A percentile compares a stretch with the other conserved stretches of the same genome.
Conservation (phyloP, 164 flowering plant species). For the Umbilicus rupestris region DNA sequence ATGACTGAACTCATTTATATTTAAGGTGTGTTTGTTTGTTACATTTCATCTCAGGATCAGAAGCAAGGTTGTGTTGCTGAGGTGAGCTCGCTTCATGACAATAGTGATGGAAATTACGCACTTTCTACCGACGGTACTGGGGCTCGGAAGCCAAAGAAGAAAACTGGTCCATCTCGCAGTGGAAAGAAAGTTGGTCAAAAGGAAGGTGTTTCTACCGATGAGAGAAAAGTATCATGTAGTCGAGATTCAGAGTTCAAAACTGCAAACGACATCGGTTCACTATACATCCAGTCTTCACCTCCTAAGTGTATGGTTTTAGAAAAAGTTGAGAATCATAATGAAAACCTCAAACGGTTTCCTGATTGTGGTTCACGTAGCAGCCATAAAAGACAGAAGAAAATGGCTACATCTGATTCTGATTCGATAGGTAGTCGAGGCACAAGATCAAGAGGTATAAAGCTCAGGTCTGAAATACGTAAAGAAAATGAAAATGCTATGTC, state of each 20-base stretch:
- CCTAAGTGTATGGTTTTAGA: conserved; percentile 33
- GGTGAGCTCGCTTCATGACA: conserved; percentile 25
- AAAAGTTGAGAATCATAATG: conserved; percentile 38
- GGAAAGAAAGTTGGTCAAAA: conserved; percentile 52
- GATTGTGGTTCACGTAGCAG: conserved; percentile 54
- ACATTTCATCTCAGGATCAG: conserved; percentile 31
- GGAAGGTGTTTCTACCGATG: conserved; percentile 82
- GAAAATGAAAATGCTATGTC: conserved; percentile 57
- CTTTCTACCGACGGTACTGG: conserved; percentile 40
- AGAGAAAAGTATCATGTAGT: conserved; percentile 54
- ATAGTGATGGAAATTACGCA: conserved; percentile 30
- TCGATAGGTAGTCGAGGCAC: conserved; percentile 43
- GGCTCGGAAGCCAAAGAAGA: conserved; percentile 30
- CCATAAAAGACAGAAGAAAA: conserved; percentile 70
- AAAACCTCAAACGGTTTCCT: conserved; percentile 72
- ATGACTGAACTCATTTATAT: neutral
- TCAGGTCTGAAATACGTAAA: conserved; percentile 41
- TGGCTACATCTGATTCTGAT: conserved; percentile 55
- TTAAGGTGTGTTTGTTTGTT: neutral
- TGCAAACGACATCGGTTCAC: conserved; percentile 25
- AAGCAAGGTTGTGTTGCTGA: conserved; percentile 37
- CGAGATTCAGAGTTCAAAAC: conserved; percentile 66
- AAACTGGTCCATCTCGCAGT: conserved; percentile 32
- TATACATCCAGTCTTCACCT: conserved; percentile 30
- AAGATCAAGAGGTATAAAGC: conserved; percentile 42